Evolutionary conservation across 768 basidiomycete genomes (phyloP).

Genomic region (Mycena capillaripes): DNA sequence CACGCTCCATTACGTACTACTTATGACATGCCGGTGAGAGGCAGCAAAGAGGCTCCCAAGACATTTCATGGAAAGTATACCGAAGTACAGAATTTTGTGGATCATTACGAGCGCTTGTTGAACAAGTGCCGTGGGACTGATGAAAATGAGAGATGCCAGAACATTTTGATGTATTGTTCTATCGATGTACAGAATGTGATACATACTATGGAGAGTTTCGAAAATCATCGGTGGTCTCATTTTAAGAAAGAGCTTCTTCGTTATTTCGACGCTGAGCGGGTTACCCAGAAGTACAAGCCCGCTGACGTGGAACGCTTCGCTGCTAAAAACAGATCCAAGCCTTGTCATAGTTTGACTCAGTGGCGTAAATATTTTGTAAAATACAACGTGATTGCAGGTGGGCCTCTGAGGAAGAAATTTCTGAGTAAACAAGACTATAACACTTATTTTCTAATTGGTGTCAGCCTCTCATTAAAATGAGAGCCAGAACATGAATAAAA

Average conservation of each 20-base stretch:
- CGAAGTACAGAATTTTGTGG: neutral
- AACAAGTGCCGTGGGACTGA: neutral
- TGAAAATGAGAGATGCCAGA: neutral
- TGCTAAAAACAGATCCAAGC: neutral
- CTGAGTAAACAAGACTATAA: neutral
- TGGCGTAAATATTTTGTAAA: neutral
- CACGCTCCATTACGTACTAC: neutral
- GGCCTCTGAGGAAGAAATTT: neutral
- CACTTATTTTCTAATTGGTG: neutral
- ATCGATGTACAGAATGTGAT: neutral
- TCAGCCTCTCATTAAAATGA: too few relatives aligned
- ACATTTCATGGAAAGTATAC: neutral
- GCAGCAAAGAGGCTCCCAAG: neutral
- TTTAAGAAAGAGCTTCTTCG: neutral
- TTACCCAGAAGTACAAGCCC: neutral
- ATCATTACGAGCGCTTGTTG: neutral
- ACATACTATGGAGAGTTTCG: neutral
- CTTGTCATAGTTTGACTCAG: neutral
- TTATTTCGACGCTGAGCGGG: neutral
- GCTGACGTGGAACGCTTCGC: neutral
- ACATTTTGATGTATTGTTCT: neutral
- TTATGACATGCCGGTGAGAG: neutral
- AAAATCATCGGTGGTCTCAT: neutral
- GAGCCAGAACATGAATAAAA: too few relatives aligned
- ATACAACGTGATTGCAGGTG: neutral